Conservation (phyloP, 257 asterid genomes). For the Solanum pinnatisectum region DNA sequence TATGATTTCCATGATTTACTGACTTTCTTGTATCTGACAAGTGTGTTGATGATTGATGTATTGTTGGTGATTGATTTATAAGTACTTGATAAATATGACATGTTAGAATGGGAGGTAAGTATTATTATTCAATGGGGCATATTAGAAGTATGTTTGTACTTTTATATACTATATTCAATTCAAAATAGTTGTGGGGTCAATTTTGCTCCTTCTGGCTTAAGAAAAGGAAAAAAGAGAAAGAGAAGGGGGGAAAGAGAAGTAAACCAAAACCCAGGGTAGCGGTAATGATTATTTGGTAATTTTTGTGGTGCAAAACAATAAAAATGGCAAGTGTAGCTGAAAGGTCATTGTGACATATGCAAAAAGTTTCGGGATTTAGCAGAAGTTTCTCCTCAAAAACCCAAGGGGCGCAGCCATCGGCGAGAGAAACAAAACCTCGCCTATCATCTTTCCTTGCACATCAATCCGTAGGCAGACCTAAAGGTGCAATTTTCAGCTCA, state of each 20-base stretch:
- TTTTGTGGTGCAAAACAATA: background rate
- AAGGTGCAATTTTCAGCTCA: background rate
- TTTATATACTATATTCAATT: too few relatives aligned
- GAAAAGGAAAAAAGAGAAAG: background rate
- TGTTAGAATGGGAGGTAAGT: background rate
- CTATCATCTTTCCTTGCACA: background rate
- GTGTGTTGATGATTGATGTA: background rate
- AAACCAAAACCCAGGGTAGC: background rate
- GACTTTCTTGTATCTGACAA: background rate
- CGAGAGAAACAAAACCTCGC: background rate
- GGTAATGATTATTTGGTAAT: background rate
- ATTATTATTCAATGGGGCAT: background rate
- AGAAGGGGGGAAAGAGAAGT: background rate
- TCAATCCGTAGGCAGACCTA: background rate
- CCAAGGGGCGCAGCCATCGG: background rate
- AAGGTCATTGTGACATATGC: background rate
- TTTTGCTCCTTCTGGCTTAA: background rate
- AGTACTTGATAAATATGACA: background rate
- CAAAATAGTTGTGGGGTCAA: background rate
- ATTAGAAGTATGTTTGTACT: background rate
- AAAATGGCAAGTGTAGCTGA: background rate
- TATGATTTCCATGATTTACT: background rate
- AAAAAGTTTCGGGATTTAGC: background rate
- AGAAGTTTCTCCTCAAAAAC: background rate
- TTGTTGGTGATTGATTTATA: too few relatives aligned